Conservation (phyloP, 805 yeast species). For the Wickerhamiella qilinensis region DNA sequence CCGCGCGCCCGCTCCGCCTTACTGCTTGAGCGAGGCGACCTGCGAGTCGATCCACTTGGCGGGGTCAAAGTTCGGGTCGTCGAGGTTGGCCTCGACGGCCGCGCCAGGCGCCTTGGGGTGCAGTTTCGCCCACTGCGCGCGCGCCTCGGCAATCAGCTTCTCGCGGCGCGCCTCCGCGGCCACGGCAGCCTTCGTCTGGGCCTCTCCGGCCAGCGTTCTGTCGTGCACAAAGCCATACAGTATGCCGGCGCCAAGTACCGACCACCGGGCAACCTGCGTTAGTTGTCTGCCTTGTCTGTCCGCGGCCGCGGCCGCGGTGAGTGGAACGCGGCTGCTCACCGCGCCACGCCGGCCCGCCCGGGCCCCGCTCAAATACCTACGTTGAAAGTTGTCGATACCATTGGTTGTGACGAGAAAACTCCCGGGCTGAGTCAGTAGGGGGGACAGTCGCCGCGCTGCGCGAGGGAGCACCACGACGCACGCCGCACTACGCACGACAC, state of each 20-base stretch:
- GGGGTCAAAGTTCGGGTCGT: constrained; percentile 81
- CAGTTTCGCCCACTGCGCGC: constrained; percentile 67
- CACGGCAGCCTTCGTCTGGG: constrained; percentile 39
- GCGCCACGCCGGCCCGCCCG: neutral
- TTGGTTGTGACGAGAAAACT: too few species aligned
- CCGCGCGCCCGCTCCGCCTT: too few species aligned
- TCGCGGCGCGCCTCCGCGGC: constrained; percentile 46
- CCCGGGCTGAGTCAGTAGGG: too few species aligned
- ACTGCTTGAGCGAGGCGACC: constrained; percentile 1
- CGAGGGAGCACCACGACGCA: too few species aligned
- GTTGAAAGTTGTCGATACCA: constrained; percentile 15
- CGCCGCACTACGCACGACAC: too few species aligned
- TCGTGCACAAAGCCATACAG: constrained; percentile 82
- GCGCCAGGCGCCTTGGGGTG: constrained; percentile 28
- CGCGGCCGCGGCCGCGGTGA: neutral
- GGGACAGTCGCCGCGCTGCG: too few species aligned
- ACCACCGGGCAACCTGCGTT: constrained; percentile 71
- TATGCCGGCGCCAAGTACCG: constrained; percentile 78
- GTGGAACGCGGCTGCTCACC: too few species aligned
- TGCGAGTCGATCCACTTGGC: constrained; percentile 25
- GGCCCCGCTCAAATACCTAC: too few species aligned
- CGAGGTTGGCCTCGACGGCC: constrained; percentile 44
- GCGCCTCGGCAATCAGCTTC: constrained; percentile 74
- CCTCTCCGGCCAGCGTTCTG: constrained; percentile 44
- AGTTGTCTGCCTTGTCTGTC: neutral